These are phyloP conservation scores for Geranomyces michiganensis DNA, from an alignment of 192 early-diverging fungal genomes.

Conservation along the genomic window DNA sequence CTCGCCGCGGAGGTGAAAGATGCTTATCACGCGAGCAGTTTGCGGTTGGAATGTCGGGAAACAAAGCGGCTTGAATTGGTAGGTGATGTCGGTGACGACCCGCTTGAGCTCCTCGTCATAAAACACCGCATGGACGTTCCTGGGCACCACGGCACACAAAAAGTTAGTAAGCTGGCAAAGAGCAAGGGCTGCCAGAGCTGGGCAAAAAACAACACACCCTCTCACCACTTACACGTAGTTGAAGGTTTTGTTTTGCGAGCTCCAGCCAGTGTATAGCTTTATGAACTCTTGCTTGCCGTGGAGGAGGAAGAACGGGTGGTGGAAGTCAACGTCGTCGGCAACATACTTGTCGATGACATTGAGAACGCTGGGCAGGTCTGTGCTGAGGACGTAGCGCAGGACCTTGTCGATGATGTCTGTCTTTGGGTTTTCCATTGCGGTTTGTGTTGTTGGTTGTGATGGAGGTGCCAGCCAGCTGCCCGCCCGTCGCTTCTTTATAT, in stretches of 20 bases:
- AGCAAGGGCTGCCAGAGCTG: too few relatives aligned
- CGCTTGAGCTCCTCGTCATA: constrained; percentile 14
- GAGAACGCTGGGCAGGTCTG: constrained; percentile 12
- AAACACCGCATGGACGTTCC: background rate
- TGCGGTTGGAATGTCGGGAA: constrained; percentile 17
- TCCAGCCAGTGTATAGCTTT: constrained; percentile 19
- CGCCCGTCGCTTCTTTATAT: too few relatives aligned
- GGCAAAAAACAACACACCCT: background rate
- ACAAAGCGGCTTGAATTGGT: constrained; percentile 21
- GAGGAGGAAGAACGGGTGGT: constrained; percentile 16
- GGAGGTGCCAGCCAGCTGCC: too few relatives aligned
- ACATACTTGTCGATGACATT: constrained; percentile 6
- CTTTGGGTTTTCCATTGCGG: constrained; percentile 28
- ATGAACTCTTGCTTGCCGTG: constrained; percentile 21
- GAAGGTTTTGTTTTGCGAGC: constrained; percentile 2
- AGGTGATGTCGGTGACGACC: constrained; percentile 23
- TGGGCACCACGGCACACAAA: background rate
- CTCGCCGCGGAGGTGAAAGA: background rate
- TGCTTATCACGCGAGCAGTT: constrained; percentile 9
- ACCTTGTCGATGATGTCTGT: constrained; percentile 21
- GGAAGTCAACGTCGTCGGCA: constrained; percentile 14
- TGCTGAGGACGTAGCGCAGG: constrained; percentile 17
- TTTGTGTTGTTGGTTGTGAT: too few relatives aligned
- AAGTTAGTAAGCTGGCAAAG: background rate
- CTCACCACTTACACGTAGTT: constrained; percentile 4